A percentile compares a stretch with the other conserved stretches of the same genome.
Evolutionary conservation across 2,329 filamentous ascomycete species (phyloP).

Genomic region (Trichoderma citrinoviride): DNA sequence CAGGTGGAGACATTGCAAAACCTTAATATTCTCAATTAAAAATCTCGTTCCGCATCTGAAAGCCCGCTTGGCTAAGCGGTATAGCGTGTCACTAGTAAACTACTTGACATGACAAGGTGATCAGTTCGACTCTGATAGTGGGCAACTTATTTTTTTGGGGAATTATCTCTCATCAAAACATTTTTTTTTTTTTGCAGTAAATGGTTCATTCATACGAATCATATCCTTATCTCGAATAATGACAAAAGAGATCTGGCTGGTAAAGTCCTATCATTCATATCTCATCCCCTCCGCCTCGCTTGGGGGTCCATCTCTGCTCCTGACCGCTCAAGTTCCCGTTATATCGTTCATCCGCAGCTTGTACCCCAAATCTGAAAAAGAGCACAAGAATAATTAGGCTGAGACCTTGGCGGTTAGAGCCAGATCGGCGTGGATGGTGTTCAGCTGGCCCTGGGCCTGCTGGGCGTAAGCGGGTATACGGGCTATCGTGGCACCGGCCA

Average conservation of each 20-base stretch:
- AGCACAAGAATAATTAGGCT: background rate
- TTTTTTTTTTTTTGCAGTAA: background rate
- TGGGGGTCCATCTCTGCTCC: background rate
- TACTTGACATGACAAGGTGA: slow-evolving; percentile 23
- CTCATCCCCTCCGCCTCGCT: background rate
- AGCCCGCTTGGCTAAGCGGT: slow-evolving; percentile 23
- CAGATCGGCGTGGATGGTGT: background rate
- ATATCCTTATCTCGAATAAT: background rate
- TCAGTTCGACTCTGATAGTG: slow-evolving; percentile 23
- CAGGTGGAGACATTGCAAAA: background rate
- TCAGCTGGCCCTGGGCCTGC: slow-evolving; percentile 11
- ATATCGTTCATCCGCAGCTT: background rate
- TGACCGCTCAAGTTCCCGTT: background rate
- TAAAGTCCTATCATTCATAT: background rate
- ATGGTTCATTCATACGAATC: background rate
- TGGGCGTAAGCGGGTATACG: slow-evolving; percentile 23
- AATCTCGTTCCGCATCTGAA: too few species aligned
- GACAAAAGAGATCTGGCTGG: background rate
- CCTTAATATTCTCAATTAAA: background rate
- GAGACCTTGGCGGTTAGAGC: background rate
- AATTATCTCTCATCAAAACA: too few species aligned
- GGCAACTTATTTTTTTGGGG: slow-evolving; percentile 1
- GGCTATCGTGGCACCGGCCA: slow-evolving; percentile 24
- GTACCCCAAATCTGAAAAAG: too few species aligned
- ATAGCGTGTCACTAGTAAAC: slow-evolving; percentile 23